Base-by-base conservation (phyloP, 1,139 yeast species). In the Candida freyschussii region DNA sequence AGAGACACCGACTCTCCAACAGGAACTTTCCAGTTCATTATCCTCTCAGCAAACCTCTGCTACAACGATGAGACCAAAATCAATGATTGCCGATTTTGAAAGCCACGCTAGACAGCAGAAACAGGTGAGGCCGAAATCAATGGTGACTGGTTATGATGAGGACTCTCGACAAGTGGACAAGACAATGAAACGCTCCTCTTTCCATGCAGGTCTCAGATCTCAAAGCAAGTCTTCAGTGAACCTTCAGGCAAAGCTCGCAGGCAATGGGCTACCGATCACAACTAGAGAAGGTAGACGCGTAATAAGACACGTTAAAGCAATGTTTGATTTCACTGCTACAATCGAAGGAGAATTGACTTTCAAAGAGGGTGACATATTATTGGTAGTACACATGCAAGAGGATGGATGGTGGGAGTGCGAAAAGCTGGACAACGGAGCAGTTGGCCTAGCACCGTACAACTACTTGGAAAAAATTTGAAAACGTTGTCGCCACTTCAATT, bases 341-440 rank as follows among this genome's bases (percentile, higher is more conserved):
- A 79, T 82, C 32, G 80, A 79, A n/a, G 91, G 84, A 30, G 96
- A 86, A 49, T 68, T 85, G 9, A 62, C 69, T 13, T 85, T 86
- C 65, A 69, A 72, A 36, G 82, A 83, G 52, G 82, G 81, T 35
- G 93, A 87, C 65, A 56, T 75, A n/a, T 62, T 86, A 56, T 69
- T 77, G 41, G 74, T 86, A 11, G 59, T 83, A 17, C 76, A 75
- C 45, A 79, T 72, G 65, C 94, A 85, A 55, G 89, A 81, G 34
- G 95, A 86, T 51, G 86, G 87, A 21, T 86, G 96, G 95, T 86
- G 82, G 79, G 78, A 80, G 47, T 82, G 85, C 41, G 95, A 86
- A 29, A 27, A 36, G 15, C 11, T 39, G 53, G 74, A 81, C 32
- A 70, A 72, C 37, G 66, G 74, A 17, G 72, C 72, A 9, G 65